Conservation (phyloP, 2,329 filamentous ascomycete genomes). For the Colletotrichum sp. region DNA sequence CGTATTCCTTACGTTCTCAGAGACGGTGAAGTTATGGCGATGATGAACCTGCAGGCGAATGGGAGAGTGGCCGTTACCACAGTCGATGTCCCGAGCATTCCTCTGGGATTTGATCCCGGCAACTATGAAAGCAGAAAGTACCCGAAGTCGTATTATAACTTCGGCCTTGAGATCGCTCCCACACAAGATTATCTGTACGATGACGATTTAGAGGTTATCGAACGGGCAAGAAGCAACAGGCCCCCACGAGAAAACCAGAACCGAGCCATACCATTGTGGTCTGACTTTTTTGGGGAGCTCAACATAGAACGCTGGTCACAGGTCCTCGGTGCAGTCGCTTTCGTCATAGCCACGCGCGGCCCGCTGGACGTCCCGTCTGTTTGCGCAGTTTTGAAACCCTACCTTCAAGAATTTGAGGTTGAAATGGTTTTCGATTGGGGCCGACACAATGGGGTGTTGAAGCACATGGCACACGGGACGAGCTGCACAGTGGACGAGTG, state of each 20-base stretch:
- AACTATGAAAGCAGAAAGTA: constrained; percentile 75
- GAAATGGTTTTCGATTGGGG: constrained; percentile 65
- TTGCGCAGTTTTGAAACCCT: constrained; percentile 59
- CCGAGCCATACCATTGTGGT: constrained; percentile 72
- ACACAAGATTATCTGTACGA: constrained; percentile 64
- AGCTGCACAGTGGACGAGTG: constrained; percentile 61
- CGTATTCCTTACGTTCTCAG: constrained; percentile 61
- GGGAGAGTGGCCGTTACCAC: constrained; percentile 61
- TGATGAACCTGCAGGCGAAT: constrained; percentile 68
- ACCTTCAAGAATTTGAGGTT: constrained; percentile 69
- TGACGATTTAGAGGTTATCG: constrained; percentile 50
- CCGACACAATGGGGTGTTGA: constrained; percentile 55
- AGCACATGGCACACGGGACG: constrained; percentile 41
- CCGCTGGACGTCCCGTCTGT: constrained; percentile 59
- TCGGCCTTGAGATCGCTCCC: constrained; percentile 64
- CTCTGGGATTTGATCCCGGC: constrained; percentile 73
- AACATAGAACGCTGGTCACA: constrained; percentile 69
- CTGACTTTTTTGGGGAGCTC: constrained; percentile 68
- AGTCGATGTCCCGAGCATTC: constrained; percentile 63
- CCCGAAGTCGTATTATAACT: constrained; percentile 69
- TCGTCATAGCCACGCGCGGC: constrained; percentile 67
- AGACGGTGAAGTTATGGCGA: constrained; percentile 70
- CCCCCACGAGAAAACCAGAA: constrained; percentile 47
- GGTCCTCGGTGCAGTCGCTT: constrained; percentile 66
- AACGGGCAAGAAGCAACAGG: constrained; percentile 36